Evolutionary conservation across 2,329 filamentous ascomycete species (phyloP).

Genomic region (Ambrosiella beaveri): DNA sequence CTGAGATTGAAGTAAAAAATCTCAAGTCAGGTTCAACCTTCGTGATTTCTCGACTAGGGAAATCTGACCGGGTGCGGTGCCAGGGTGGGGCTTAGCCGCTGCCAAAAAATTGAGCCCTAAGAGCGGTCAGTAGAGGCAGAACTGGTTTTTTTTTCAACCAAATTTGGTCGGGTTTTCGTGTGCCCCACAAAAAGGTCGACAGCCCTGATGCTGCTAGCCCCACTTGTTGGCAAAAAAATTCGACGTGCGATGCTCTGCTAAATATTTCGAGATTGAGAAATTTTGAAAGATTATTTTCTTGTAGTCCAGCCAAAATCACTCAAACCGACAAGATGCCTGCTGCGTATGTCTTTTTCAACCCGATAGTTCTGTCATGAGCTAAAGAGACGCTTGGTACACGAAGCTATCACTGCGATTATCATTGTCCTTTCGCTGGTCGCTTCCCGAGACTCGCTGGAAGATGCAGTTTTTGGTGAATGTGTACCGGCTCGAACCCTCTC

Average conservation of each 20-base stretch:
- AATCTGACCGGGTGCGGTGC: slow-evolving; percentile 2
- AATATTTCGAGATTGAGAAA: slow-evolving; percentile 1
- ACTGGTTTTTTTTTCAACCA: slow-evolving; percentile 13
- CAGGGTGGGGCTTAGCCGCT: slow-evolving; percentile 7
- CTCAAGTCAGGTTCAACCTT: slow-evolving; percentile 7
- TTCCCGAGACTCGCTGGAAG: slow-evolving; percentile 3
- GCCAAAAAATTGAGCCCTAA: slow-evolving; percentile 7
- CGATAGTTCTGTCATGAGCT: slow-evolving; percentile 16
- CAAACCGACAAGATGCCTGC: slow-evolving; percentile 24
- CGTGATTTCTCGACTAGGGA: slow-evolving; percentile 6
- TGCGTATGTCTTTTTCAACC: slow-evolving; percentile 35
- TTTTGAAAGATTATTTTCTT: slow-evolving; percentile 6
- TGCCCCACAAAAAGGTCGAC: slow-evolving; percentile 7
- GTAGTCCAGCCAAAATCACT: slow-evolving; percentile 10
- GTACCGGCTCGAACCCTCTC: slow-evolving; percentile 67
- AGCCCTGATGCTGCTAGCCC: slow-evolving; percentile 10
- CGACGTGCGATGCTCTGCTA: background rate
- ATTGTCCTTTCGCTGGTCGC: slow-evolving; percentile 60
- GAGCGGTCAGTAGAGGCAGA: slow-evolving; percentile 25
- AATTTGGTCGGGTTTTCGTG: slow-evolving; percentile 4
- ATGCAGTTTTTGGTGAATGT: slow-evolving; percentile 12
- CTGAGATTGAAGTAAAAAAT: slow-evolving; percentile 12
- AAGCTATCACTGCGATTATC: slow-evolving; percentile 44
- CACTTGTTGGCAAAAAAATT: slow-evolving; percentile 6
- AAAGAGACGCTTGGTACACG: slow-evolving; percentile 6